Base-by-base conservation (phyloP, 495 filamentous ascomycete genomes). In the Aspergillus sparsus region DNA sequence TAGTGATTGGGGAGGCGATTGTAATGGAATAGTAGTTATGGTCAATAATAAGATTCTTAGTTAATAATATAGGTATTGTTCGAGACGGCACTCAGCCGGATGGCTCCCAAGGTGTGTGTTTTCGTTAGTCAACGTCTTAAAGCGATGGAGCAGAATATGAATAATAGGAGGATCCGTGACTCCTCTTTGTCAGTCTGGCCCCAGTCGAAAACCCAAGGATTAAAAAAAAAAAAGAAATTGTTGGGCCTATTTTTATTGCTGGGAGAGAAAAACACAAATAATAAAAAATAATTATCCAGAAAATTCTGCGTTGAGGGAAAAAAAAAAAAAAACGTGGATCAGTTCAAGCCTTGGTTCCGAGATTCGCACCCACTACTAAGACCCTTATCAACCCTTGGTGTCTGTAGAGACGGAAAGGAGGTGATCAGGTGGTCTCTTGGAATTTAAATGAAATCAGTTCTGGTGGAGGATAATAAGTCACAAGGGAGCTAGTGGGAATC, bases 311-410 rank as follows among this genome's bases (percentile, higher is more conserved):
- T 27, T 41, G 34, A 51, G 44, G 55, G 57, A 58, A 52, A 57
- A 55, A 55, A 33, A 57, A 53, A 62, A 53, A 53, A 62, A 42
- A 27, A n/a, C 54, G 62, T 64, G 62, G 62, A 64, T 61, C 53
- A 49, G 42, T 57, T 54, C 52, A 52, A 56, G 58, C 57, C 54
- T 58, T 58, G 62, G 62, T 65, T 65, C 62, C 62, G 62, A 65
- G 62, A 65, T 65, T 65, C 62, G 55, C 54, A 36, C 54, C 62
- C 58, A 65, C 62, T 27, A 27, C 21, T 61, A 32, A 33, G 56
- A 58, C 56, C 56, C 47, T 58, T 52, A 58, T 52, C 56, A 58
- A 50, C 56, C 56, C 32, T 52, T 52, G 56, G 56, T 50, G 21
- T 27, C 21, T 27, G 46, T 32, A 35, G 35, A 49, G 49, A 18